phyloP scores from a whole-genome alignment of 106 monocot genomes.

The Acorus calamus region DNA sequence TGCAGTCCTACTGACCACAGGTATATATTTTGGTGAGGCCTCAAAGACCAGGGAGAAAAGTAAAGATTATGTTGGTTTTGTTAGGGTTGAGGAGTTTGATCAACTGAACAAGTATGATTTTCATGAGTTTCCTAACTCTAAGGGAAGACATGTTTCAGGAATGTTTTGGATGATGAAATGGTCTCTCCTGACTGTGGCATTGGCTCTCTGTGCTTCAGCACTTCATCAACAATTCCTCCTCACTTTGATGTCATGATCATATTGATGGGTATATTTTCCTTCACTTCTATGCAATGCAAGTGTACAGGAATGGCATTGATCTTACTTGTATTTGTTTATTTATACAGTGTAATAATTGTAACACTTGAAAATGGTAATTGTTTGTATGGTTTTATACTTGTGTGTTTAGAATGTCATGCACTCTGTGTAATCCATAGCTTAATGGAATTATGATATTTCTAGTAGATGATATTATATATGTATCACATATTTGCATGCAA shows the following conservation, averaged over 20 bases:
- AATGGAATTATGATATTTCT: too few relatives aligned
- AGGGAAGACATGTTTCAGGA: constrained; percentile 22
- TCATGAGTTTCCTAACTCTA: constrained; percentile 14
- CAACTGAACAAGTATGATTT: constrained; percentile 4
- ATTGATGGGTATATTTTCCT: too few relatives aligned
- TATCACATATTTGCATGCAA: too few relatives aligned
- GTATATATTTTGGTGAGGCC: constrained; percentile 11
- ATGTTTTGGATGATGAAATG: constrained; percentile 37
- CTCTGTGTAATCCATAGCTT: too few relatives aligned
- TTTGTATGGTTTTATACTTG: too few relatives aligned
- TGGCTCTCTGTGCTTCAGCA: constrained; percentile 20
- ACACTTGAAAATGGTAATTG: too few relatives aligned
- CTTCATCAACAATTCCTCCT: background rate
- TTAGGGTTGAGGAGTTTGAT: background rate
- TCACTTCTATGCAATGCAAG: too few relatives aligned
- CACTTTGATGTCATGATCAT: background rate
- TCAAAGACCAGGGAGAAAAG: background rate
- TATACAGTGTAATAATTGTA: too few relatives aligned
- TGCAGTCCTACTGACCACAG: constrained; percentile 11
- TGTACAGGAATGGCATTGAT: too few relatives aligned
- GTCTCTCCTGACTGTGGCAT: constrained; percentile 25
- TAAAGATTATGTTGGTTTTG: constrained; percentile 1
- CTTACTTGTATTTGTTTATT: too few relatives aligned
- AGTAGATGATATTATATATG: too few relatives aligned
- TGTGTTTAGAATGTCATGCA: too few relatives aligned